Conservation (phyloP, 108 stramenopile species). For the Bacterosira constricta region DNA sequence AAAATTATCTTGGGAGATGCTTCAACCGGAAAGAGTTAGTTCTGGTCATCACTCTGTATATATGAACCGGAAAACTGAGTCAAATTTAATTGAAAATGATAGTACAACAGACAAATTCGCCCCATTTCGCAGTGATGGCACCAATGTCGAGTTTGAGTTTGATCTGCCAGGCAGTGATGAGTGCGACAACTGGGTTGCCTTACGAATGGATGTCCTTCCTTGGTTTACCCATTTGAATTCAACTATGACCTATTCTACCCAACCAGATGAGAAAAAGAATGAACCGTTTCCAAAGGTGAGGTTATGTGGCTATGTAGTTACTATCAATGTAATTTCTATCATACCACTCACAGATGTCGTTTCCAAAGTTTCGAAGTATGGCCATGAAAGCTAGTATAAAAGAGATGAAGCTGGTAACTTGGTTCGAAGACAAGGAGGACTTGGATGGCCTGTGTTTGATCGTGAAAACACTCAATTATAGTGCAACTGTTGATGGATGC, state of each 20-base stretch:
- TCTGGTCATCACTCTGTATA: constrained; percentile 43
- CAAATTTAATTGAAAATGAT: not conserved
- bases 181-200: constrained; percentile 39
- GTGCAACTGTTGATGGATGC: constrained; percentile 9
- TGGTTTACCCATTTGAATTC: constrained; percentile 57
- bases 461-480: constrained; percentile 30
- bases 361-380: constrained; percentile 33
- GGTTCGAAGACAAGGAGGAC: constrained; percentile 44
- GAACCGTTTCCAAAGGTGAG: constrained; percentile 35
- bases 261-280: not conserved
- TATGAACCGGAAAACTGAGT: not conserved
- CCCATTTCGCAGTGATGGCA: constrained; percentile 48
- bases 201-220: constrained; percentile 57
- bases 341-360: no score
- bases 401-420: constrained; percentile 41
- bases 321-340: no score
- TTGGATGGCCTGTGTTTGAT: constrained; percentile 47
- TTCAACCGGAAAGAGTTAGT: not conserved
- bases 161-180: constrained; percentile 31
- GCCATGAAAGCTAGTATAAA: constrained; percentile 29
- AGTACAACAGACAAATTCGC: constrained; percentile 41
- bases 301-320: no score
- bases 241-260: constrained; percentile 13
- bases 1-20: constrained; percentile 42
- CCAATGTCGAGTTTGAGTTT: constrained; percentile 29